phyloP scores from a whole-genome alignment of 495 filamentous ascomycete genomes.

The Neurospora sublineolata region DNA sequence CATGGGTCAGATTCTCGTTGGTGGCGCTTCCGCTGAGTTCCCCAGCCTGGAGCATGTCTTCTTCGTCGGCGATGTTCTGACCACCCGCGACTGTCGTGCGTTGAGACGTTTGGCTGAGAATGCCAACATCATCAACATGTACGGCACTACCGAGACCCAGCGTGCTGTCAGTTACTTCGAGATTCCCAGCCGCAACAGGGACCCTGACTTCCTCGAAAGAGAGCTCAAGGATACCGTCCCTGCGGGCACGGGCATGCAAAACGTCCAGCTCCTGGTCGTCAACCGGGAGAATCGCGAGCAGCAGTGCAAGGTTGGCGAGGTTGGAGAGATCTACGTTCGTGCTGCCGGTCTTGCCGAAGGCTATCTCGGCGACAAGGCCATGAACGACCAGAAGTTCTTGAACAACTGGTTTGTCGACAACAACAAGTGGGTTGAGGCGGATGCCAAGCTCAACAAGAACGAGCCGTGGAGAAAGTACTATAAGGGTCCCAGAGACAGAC shows the following conservation, averaged over 20 bases:
- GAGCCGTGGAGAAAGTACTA: constrained; percentile 73
- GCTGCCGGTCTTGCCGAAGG: constrained; percentile 85
- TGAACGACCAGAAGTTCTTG: constrained; percentile 74
- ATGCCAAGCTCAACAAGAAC: constrained; percentile 40
- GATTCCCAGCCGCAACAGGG: constrained; percentile 55
- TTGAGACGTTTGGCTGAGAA: constrained; percentile 71
- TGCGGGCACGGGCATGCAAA: constrained; percentile 79
- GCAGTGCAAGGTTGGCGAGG: constrained; percentile 69
- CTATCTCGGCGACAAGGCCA: constrained; percentile 59
- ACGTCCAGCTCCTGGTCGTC: constrained; percentile 88
- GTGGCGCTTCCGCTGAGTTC: constrained; percentile 68
- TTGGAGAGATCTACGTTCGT: constrained; percentile 80
- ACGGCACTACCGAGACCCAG: constrained; percentile 85
- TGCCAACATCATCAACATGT: constrained; percentile 78
- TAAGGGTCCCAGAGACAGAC: constrained; percentile 70
- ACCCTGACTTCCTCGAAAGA: constrained; percentile 56
- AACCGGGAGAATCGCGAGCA: constrained; percentile 61
- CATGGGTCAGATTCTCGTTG: constrained; percentile 91
- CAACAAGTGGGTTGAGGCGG: constrained; percentile 55
- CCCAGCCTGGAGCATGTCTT: constrained; percentile 69
- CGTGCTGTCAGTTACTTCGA: constrained; percentile 80
- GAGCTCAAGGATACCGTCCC: constrained; percentile 68
- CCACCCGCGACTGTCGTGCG: constrained; percentile 72
- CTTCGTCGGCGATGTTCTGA: constrained; percentile 89
- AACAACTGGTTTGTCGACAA: constrained; percentile 81